Percentiles rank a stretch among this genome's conserved stretches.
Evolutionary conservation across 495 filamentous ascomycete genomes (phyloP).

Genomic region (Lasiosphaeria ovina): DNA sequence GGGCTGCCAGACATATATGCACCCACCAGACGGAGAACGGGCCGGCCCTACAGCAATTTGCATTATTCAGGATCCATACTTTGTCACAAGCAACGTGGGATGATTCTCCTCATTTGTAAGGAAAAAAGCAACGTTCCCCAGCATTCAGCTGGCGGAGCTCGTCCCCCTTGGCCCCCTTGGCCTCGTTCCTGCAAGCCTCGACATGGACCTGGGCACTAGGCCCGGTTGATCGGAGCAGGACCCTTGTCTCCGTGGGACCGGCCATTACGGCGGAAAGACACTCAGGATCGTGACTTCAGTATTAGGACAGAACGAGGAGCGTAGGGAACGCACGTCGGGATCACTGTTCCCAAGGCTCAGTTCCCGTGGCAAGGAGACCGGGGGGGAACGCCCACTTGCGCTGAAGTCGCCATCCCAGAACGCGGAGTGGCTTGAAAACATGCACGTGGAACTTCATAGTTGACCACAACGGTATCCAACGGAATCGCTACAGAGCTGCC

Average conservation of each 20-base stretch:
- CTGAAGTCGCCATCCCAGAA: no score
- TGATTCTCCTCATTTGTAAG: background rate
- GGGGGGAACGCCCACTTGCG: no score
- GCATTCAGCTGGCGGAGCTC: background rate
- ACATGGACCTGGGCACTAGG: background rate
- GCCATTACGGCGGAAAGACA: no score
- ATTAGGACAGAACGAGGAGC: no score
- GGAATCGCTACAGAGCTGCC: no score
- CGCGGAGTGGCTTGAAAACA: no score
- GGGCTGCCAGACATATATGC: conserved; percentile 4
- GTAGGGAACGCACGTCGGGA: no score
- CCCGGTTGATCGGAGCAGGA: background rate
- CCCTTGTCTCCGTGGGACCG: background rate
- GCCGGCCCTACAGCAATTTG: background rate
- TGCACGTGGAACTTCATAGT: no score
- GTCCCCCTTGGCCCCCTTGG: background rate
- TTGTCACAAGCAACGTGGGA: background rate
- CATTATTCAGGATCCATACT: conserved; percentile 5
- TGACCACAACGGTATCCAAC: no score
- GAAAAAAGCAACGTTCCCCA: background rate
- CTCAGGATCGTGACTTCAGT: no score
- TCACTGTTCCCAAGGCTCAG: no score
- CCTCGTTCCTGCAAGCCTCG: conserved; percentile 2
- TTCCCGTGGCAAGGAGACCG: no score
- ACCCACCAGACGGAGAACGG: background rate